Evolutionary conservation across 192 early-diverging fungal species (phyloP).

Genomic region (Backusella westeae): DNA sequence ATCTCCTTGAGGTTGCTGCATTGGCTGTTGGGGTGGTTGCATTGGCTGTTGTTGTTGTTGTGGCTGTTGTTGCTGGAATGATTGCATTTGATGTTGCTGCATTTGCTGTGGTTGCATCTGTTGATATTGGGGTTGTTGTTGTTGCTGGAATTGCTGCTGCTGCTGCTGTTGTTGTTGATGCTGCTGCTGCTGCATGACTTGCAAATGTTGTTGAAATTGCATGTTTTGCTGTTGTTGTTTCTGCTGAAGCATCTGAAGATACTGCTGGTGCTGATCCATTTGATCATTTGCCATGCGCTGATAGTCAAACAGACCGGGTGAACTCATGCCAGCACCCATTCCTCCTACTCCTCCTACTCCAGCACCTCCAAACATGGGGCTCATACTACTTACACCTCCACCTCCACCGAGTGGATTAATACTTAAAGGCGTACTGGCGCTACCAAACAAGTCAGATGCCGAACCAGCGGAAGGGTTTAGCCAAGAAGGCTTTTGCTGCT

Average conservation of each 20-base stretch:
- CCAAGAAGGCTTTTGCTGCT: neutral
- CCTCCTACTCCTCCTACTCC: conserved; percentile 8
- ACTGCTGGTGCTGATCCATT: conserved; percentile 39
- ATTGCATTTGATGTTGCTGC: conserved; percentile 3
- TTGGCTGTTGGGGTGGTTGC: neutral
- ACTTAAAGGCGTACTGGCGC: neutral
- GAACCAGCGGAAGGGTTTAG: neutral
- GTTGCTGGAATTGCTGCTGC: neutral
- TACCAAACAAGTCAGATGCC: neutral
- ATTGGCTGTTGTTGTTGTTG: neutral
- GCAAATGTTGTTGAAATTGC: conserved; percentile 30
- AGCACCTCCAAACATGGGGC: neutral
- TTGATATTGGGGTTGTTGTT: neutral
- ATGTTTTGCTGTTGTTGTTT: conserved; percentile 29
- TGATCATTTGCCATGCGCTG: conserved; percentile 23
- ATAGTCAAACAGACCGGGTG: conserved; percentile 23
- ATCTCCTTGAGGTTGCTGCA: neutral
- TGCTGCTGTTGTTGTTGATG: conserved; percentile 8
- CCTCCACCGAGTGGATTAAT: neutral
- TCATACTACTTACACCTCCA: neutral
- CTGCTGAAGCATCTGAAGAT: conserved; percentile 37
- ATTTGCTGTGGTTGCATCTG: neutral
- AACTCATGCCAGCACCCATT: neutral
- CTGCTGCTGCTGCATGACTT: conserved; percentile 23
- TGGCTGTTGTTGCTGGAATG: neutral